Evolutionary conservation across 345 rosid species (phyloP).

Genomic region (Conringia planisiliqua): DNA sequence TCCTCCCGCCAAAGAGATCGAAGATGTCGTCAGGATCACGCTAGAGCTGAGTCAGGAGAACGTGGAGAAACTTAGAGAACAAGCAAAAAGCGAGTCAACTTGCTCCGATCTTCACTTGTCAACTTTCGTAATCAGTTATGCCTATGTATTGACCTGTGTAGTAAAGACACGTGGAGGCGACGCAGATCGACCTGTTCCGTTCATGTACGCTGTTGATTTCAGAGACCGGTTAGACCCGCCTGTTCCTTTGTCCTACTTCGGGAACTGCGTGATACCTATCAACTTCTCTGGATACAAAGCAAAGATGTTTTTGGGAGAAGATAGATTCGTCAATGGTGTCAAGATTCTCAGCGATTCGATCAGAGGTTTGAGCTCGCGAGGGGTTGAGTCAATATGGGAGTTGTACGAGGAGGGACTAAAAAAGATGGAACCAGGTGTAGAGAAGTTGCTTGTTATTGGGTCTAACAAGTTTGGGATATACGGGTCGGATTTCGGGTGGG

Average conservation of each 20-base stretch:
- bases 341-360: neutral
- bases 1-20: neutral
- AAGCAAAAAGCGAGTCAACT: neutral
- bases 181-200: neutral
- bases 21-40: neutral
- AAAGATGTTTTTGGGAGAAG: neutral
- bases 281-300: neutral
- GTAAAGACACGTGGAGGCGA: neutral
- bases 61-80: neutral
- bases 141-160: neutral
- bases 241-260: neutral
- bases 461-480: neutral
- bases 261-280: neutral
- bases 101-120: neutral
- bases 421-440: neutral
- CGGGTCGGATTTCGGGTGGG: neutral
- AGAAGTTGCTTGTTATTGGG: neutral
- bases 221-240: neutral
- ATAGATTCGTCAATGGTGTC: neutral
- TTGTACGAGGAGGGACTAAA: neutral
- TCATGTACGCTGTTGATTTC: neutral
- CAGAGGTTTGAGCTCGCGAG: neutral
- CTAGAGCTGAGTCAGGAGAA: neutral
- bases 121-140: neutral
- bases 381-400: neutral